Evolutionary conservation across 2,329 filamentous ascomycete species (phyloP), one percentile per base, ranked within the genome.

Genomic region (Drechslera avenae): DNA sequence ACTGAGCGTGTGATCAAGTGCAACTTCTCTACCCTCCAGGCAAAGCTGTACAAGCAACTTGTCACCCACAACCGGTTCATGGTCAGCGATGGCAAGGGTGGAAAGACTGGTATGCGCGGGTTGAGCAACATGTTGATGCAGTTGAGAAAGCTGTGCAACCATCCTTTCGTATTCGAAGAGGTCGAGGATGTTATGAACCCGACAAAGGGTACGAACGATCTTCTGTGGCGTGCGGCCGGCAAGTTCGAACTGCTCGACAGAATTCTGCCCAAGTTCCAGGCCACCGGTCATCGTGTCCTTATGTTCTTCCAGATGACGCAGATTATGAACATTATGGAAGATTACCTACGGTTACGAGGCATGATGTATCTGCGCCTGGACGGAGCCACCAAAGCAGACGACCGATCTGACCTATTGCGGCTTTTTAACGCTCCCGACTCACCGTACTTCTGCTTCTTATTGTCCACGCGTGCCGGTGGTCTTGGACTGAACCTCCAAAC

Each of bases 251-350:
- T 99, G 23, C 81, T 99, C 19, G 94, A 99, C 73, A 84, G 94
- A 43, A 82, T 99, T 55, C 75, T 99, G 57, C 94, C 94, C 39
- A 99, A 99, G 76, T 97, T 99, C 75, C 85, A 90, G 63, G 86
- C 83, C 3, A 92, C 90, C 1, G 91, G 91, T 13, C 94, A 99
- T 84, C 89, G 94, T 75, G 91, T 97, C 21, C 81, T 99, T 73
- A 97, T 99, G 89, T 99, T 99, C 83, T 99, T 99, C 82, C 94
- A 99, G 74, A 99, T 99, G 94, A 99, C 94, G 3, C 92, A 96
- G 56, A 99, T 99, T 72, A 99, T 99, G 94, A 96, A 99, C 76
- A 99, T 99, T 68, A 97, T 99, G 94, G 94, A 99, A 66, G 94
- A 99, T 73, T 99, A 96, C 73, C 77, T 99, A 56, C 88, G 93